Conservation (phyloP, 805 yeast species). For the Nakazawaea peltata region DNA sequence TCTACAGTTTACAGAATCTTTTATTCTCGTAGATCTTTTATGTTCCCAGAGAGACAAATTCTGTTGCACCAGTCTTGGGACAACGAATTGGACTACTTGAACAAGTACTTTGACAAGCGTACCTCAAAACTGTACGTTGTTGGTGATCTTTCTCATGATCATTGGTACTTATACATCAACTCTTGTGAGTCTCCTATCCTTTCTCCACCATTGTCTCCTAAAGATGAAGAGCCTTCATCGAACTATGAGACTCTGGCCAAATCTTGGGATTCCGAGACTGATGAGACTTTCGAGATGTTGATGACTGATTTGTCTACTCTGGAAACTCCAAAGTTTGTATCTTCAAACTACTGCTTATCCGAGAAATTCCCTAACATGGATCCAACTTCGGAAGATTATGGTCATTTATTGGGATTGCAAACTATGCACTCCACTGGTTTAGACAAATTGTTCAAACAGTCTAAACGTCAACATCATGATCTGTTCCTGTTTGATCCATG, state of each 20-base stretch:
- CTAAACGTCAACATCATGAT: constrained; percentile 47
- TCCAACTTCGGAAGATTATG: constrained; percentile 52
- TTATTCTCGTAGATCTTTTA: constrained; percentile 84
- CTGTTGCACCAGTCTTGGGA: constrained; percentile 82
- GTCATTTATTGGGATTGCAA: constrained; percentile 70
- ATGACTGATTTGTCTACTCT: constrained; percentile 75
- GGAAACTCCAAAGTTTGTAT: constrained; percentile 47
- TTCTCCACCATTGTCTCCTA: constrained; percentile 5
- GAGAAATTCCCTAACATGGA: constrained; percentile 29
- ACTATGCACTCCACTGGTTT: constrained; percentile 60
- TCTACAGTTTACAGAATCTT: constrained; percentile 54
- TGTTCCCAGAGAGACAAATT: constrained; percentile 84
- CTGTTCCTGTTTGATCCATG: constrained; percentile 91
- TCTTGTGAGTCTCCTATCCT: constrained; percentile 22
- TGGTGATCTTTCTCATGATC: constrained; percentile 75
- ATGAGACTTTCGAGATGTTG: constrained; percentile 76
- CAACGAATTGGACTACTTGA: constrained; percentile 65
- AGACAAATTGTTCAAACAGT: constrained; percentile 40
- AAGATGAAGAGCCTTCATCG: constrained; percentile 1
- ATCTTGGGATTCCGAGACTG: constrained; percentile 11
- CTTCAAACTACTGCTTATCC: constrained; percentile 18
- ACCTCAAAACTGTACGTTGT: constrained; percentile 60
- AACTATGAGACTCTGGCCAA: neutral
- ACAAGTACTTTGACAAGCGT: constrained; percentile 55
- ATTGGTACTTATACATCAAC: constrained; percentile 83